Evolutionary conservation across 495 filamentous ascomycete species (phyloP), one percentile per base, ranked within the genome.

Genomic region (Podospora didyma): DNA sequence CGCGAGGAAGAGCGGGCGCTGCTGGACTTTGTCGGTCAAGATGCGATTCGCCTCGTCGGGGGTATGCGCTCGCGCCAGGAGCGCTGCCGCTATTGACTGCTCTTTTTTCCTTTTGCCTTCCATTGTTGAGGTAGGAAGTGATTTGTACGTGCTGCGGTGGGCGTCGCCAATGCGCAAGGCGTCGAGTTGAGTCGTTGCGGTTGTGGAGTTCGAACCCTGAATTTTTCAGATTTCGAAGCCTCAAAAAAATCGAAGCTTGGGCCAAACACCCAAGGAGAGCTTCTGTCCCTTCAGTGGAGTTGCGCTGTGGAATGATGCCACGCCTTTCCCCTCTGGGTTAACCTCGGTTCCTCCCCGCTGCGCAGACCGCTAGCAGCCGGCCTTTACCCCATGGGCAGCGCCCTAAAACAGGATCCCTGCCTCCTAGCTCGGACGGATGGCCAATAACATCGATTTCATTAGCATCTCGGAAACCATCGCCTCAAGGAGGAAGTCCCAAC

Each of bases 11-110:
- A 98, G 85, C 0, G 91, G 89, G 57, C 90, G 90, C 60, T 89
- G 83, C 60, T 88, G 83, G 66, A 97, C 79, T 69, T 91, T 90
- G 52, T 94, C 87, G 54, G 81, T 78, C 78, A 89, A 90, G 75
- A 96, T 87, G 7, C 79, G 73, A 10, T 71, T 68, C 20, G 89
- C 85, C 54, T 79, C 83, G 44, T 82, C 78, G 20, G 90, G 83
- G 31, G 86, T 82, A 75, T 94, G 88, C 20, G 89, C 89, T 60
- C 85, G 85, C 9, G 73, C 61, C 57, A 97, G 87, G 39, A 97
- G 84, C 6, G 69, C 67, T 35, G 83, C 81, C 3, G 87, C 86
- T 20, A 89, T 79, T 64, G 70, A 57, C 46, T 75, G 65, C 11
- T 57, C 49, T 35, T 67, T 69, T 42, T 57, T 46, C 39, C 39